Evolutionary conservation across 371 early-diverging fungal genomes (phyloP), one percentile per base, ranked within the genome.

Genomic region (Mortierella sp.): DNA sequence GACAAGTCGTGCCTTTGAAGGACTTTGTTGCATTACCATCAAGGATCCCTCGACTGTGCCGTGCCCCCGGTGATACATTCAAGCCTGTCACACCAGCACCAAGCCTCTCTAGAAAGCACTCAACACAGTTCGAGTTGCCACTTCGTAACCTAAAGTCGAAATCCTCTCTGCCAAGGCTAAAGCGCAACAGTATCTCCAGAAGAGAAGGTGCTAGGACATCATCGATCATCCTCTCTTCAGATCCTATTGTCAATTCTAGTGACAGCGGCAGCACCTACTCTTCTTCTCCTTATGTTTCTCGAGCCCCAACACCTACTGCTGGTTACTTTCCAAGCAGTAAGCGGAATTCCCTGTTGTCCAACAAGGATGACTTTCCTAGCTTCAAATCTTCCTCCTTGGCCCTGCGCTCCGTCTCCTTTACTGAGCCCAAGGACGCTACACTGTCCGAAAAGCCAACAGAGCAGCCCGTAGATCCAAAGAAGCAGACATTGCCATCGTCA

Each of bases 21-120:
- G 74, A 79, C 57, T 79, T 79, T 79, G 59, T 69, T 12, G 79
- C 79, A 9, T 29, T 66, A 19, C 79, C 80, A 0, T 79, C 80
- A 0, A 70, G 31, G 42, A 79, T 79, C 49, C 80, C 80, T 13
- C 70, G 75, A 0, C 67, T 79, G 19, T 70, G 67, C 15, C 66
- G 75, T 26, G 59, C 64, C 8, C 74, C 74, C 3, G 71, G 71
- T 2, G 75, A 74, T 31, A 66, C 59, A 2, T 70, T 74, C 7
- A 55, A 69, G n/a, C 67, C 75, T 10, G 64, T 74, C 23, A 61
- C 70, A 4, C 72, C 78, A n/a, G 64, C 70, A 1, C 61, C 70
- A 9, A 70, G 74, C 19, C 74, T 79, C 23, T 79, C 75, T 3
- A 59, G 80, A 40, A 60, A 32, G 10, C 70, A 74, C 35, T 79